phyloP scores from a whole-genome alignment of 305 asterid species.

The Solanum aculeatissimum region DNA sequence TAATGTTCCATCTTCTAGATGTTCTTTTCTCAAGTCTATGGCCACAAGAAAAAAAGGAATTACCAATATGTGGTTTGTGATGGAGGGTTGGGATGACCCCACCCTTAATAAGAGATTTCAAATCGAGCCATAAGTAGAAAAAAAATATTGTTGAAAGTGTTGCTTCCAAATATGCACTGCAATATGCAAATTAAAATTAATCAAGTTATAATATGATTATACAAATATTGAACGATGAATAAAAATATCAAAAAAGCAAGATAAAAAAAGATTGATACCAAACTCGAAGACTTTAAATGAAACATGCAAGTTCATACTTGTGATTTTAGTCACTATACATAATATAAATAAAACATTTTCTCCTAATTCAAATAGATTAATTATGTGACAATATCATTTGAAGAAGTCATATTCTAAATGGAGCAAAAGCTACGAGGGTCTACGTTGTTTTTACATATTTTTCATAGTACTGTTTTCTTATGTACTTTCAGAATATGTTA shows the following conservation, averaged over 20 bases:
- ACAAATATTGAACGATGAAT: background rate
- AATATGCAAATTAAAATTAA: background rate
- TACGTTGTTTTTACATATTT: background rate
- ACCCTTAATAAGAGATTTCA: background rate
- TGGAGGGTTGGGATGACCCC: background rate
- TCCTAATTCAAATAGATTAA: background rate
- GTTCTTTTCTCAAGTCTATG: background rate
- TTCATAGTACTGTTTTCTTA: background rate
- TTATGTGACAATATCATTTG: background rate
- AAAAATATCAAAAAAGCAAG: background rate
- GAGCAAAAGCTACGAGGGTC: background rate
- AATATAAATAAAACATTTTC: background rate
- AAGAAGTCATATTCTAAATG: background rate
- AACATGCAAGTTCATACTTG: background rate
- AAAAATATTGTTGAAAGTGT: background rate
- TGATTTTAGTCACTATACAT: background rate
- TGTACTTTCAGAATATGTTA: background rate
- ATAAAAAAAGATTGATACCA: background rate
- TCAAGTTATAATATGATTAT: fast-evolving
- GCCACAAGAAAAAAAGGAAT: background rate
- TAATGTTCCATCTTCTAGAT: background rate
- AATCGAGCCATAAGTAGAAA: background rate
- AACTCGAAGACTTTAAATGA: background rate
- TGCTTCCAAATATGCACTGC: too few relatives aligned
- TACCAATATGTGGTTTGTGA: too few relatives aligned